Conservation (phyloP, 176 grass and related monocot species). For the Avena insularis region DNA sequence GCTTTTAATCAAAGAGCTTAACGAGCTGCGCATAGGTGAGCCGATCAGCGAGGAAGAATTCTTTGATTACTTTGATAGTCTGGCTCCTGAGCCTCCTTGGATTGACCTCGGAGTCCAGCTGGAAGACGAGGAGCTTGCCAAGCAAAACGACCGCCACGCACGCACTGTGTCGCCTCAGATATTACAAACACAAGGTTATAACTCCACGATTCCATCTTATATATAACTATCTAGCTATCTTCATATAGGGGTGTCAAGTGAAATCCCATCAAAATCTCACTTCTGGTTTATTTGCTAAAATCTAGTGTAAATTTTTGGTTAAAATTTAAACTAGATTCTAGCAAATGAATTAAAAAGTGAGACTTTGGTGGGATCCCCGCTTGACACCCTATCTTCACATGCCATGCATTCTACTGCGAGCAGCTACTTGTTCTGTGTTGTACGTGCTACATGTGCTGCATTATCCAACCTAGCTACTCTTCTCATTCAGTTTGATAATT, state of each 20-base stretch:
- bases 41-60: neutral
- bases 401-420: neutral
- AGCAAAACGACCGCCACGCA: neutral
- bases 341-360: too few species aligned
- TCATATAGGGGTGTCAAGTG: too few species aligned
- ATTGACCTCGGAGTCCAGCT: neutral
- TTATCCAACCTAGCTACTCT: neutral
- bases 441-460: neutral
- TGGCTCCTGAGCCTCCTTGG: neutral
- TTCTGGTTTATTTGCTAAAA: too few species aligned
- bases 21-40: neutral
- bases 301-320: too few species aligned
- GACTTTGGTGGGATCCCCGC: too few species aligned
- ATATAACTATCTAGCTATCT: neutral
- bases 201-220: too few species aligned
- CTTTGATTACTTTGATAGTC: neutral
- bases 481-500: neutral
- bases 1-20: neutral
- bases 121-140: neutral
- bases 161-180: slow-evolving; percentile 17
- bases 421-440: neutral
- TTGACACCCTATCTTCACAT: too few species aligned
- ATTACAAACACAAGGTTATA: neutral
- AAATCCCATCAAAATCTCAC: too few species aligned
- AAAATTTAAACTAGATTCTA: too few species aligned